Conservation (phyloP, 441 rosid species). For the Erodium texanum region DNA sequence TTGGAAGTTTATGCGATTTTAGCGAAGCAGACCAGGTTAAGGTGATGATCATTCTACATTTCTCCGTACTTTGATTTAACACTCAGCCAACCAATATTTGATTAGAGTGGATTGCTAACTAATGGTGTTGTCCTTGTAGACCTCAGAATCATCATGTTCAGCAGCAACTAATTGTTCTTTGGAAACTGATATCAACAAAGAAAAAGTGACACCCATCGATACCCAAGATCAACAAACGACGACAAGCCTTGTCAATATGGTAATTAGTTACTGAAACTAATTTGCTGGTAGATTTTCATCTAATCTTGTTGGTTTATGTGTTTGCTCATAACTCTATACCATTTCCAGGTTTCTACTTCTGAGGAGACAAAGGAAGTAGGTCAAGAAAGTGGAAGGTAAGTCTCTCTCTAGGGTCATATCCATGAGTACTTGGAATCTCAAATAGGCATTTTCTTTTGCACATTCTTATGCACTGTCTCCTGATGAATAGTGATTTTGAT, state of each 20-base stretch:
- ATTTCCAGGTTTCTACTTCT: slow-evolving; percentile 25
- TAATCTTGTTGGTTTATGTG: background rate
- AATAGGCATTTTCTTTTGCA: background rate
- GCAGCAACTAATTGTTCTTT: slow-evolving; percentile 14
- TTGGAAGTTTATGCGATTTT: slow-evolving; percentile 68
- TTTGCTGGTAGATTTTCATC: background rate
- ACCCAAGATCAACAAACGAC: slow-evolving; percentile 16
- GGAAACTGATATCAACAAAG: slow-evolving; percentile 23
- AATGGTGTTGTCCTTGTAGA: slow-evolving; percentile 25
- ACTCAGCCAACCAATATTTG: background rate
- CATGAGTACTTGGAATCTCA: background rate
- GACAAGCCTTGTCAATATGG: slow-evolving; percentile 16
- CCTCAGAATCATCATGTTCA: slow-evolving; percentile 30
- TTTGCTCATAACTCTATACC: slow-evolving; percentile 19
- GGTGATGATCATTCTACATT: slow-evolving; percentile 27
- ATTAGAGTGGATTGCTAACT: slow-evolving; percentile 2
- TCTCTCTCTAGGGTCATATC: background rate
- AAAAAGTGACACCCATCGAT: slow-evolving; percentile 20
- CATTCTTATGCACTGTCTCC: background rate
- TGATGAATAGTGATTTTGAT: background rate
- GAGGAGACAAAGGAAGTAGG: slow-evolving; percentile 18
- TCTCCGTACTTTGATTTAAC: slow-evolving; percentile 8
- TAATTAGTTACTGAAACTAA: slow-evolving; percentile 12
- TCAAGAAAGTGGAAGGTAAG: slow-evolving; percentile 1
- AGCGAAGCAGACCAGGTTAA: slow-evolving; percentile 50